These are phyloP conservation scores for Globisporangium cederbergense DNA, from an alignment of 352 stramenopile species.

Conservation along the genomic window DNA sequence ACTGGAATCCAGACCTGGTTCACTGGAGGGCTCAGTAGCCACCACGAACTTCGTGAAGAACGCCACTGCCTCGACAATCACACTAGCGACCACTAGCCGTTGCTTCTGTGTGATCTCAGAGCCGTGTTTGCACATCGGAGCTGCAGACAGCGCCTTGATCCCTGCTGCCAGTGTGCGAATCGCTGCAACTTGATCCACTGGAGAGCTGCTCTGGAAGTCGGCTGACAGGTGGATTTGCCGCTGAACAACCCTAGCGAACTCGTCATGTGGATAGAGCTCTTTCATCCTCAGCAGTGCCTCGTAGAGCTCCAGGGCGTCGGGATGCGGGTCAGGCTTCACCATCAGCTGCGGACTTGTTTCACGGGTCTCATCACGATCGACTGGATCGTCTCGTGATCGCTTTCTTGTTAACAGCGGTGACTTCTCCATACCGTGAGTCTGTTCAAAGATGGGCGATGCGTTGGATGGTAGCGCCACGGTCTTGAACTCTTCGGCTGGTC, in stretches of 20 bases:
- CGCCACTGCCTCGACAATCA: background rate
- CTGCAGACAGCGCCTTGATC: background rate
- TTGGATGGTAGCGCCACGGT: no score
- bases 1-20: background rate
- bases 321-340: background rate
- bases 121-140: slow-evolving; percentile 4
- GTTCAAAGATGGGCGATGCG: no score
- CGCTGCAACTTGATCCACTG: background rate
- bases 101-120: background rate
- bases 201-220: background rate
- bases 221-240: background rate
- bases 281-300: background rate
- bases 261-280: background rate
- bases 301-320: background rate
- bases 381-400: background rate
- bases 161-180: background rate
- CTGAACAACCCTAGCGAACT: background rate
- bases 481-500: no score
- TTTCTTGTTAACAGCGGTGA: background rate
- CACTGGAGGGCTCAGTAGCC: background rate
- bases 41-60: slow-evolving; percentile 1
- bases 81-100: background rate
- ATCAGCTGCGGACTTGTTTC: background rate
- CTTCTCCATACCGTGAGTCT: background rate
- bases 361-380: background rate